Evolutionary conservation across 2,329 filamentous ascomycete species (phyloP).

Genomic region (Calonectria hongkongensis): DNA sequence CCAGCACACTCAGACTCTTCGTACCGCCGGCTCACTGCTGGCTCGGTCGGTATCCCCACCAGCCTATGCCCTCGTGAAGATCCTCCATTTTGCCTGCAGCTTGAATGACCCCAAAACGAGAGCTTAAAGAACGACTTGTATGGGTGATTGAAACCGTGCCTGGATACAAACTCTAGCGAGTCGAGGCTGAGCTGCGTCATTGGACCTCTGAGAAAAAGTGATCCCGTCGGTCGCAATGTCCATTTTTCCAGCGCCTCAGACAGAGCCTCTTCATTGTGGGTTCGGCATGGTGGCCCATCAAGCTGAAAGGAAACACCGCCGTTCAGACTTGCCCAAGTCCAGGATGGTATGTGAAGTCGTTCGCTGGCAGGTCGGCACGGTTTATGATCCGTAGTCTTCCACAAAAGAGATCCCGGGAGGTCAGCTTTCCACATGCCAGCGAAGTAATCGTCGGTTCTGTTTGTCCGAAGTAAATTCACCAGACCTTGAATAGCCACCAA

Average conservation of each 20-base stretch:
- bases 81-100: conserved; percentile 5
- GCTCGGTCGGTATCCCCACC: neutral
- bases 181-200: neutral
- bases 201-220: neutral
- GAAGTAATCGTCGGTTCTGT: neutral
- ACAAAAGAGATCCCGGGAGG: neutral
- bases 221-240: neutral
- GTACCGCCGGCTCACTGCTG: neutral
- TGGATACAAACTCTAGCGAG: neutral
- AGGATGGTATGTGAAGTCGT: neutral
- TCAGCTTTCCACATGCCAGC: conserved; percentile 2
- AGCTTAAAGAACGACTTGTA: conserved; percentile 11
- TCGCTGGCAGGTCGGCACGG: neutral
- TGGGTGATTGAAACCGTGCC: neutral
- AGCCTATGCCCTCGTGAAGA: neutral
- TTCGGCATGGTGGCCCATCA: neutral
- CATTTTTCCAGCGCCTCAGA: neutral
- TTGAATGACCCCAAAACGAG: neutral
- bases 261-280: neutral
- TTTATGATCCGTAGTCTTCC: neutral
- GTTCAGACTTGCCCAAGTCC: conserved; percentile 7
- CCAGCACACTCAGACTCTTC: conserved; percentile 2
- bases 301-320: neutral
- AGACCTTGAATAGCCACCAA: conserved; percentile 3
- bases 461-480: neutral